Evolutionary conservation across 495 filamentous ascomycete species (phyloP), one percentile per base, ranked within the genome.

Genomic region (Lichenothelia convexa): DNA sequence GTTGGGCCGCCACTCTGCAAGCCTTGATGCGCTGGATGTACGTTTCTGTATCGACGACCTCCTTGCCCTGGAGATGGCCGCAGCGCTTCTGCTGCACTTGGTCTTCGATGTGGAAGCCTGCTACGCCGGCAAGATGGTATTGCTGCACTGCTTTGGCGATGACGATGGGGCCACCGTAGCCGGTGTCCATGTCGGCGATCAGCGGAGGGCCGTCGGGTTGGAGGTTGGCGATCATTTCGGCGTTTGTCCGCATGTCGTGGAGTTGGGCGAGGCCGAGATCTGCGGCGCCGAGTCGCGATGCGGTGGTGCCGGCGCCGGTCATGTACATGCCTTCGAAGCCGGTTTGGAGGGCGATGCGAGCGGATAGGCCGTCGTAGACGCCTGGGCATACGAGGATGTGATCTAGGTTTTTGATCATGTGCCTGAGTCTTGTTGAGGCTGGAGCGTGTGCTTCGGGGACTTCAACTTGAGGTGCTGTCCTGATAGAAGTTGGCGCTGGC

Each of bases 91-190:
- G 70, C 33, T 57, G 54, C 16, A 77, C 64, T 45, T 81, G 74
- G 55, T 81, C 77, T 56, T 83, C 77, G 38, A 81, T 66, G 42
- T 81, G 75, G 41, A 81, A 61, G 6, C 65, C 78, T 3, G 76
- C 76, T 0, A 80, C 71, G n/a, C 73, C 73, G 7, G 70, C 64
- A n/a, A 62, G 60, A 0, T 55, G 58, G 46, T 58, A 62, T 5
- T 37, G 46, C 44, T 62, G 49, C 27, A 62, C 58, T 4, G 58
- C 61, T 7, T 59, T 36, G 38, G 50, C 53, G 0, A 62, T 66
- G 61, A 73, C 73, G 21, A 76, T 54, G 9, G 54, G 49, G 21
- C 49, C 50, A 15, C 53, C 53, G 35, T 56, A 56, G 19, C 53
- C 53, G 1, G 53, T 56, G 32, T 33, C 58, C 39, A 53, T 59